Evolutionary conservation across 768 basidiomycete genomes (phyloP).

Genomic region (Gloeopeniophorella convolvens): DNA sequence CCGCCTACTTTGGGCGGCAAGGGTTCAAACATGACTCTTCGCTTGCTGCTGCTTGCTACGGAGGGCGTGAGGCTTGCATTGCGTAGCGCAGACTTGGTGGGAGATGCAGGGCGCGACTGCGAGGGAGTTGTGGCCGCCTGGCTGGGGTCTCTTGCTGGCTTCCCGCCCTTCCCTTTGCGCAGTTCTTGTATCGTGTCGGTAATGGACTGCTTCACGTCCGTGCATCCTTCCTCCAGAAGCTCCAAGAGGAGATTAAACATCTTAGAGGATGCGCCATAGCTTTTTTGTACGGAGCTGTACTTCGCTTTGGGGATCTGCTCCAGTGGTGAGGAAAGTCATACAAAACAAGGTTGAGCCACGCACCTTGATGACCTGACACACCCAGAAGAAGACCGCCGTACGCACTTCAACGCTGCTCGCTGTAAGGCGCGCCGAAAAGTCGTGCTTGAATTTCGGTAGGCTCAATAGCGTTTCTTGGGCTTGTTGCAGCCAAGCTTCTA

Average conservation of each 20-base stretch:
- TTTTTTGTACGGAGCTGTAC: background rate
- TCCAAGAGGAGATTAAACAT: background rate
- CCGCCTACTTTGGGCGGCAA: too few relatives aligned
- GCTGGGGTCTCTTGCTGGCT: background rate
- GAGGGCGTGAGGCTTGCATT: background rate
- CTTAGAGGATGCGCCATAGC: slow-evolving; percentile 1
- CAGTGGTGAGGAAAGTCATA: background rate
- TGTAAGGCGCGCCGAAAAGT: background rate
- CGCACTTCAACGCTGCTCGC: slow-evolving; percentile 8
- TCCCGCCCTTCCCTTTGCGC: slow-evolving; percentile 4
- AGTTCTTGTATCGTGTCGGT: background rate
- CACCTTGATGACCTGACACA: slow-evolving; percentile 16
- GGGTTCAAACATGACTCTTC: slow-evolving; percentile 20
- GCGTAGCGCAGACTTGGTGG: slow-evolving; percentile 18
- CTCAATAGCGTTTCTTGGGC: slow-evolving; percentile 7
- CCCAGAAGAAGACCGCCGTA: slow-evolving; percentile 16
- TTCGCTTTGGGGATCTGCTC: background rate
- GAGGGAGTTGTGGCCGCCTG: background rate
- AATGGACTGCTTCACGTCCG: slow-evolving; percentile 7
- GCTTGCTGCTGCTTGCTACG: slow-evolving; percentile 5
- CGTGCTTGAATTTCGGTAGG: slow-evolving; percentile 5
- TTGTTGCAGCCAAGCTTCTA: slow-evolving; percentile 16
- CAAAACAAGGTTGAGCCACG: background rate
- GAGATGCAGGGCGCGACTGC: slow-evolving; percentile 10
- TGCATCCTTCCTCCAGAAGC: slow-evolving; percentile 9